A percentile compares a stretch with the other conserved stretches of the same genome.
Conservation (phyloP, 2,329 filamentous ascomycete species). For the Trichophaea hybrida region DNA sequence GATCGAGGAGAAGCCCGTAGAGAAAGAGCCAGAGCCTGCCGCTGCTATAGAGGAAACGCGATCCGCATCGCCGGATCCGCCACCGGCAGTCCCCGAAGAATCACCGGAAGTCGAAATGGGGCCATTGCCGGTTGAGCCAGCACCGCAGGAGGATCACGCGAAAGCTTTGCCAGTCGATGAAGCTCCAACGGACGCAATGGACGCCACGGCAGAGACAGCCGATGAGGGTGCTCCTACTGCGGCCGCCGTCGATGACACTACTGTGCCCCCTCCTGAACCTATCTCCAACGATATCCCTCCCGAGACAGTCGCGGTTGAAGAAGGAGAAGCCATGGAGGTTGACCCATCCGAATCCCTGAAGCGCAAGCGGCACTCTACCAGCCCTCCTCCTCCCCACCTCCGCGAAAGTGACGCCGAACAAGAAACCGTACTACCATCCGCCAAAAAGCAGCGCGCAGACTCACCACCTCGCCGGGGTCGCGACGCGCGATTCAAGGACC, state of each 20-base stretch:
- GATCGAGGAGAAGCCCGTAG: not conserved
- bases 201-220: not conserved
- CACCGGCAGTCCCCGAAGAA: not conserved
- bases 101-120: conserved; percentile 14
- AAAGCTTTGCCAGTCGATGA: not conserved
- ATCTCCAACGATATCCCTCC: not conserved
- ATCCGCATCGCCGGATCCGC: not conserved
- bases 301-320: not conserved
- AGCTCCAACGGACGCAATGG: not conserved
- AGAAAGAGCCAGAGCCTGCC: not conserved
- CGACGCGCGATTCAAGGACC: conserved; percentile 38
- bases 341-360: conserved; percentile 16
- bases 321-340: conserved; percentile 2
- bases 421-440: conserved; percentile 41
- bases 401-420: conserved; percentile 26
- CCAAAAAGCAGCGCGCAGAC: conserved; percentile 46
- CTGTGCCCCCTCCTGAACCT: not conserved
- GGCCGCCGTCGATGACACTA: not conserved
- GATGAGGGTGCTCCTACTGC: conserved; percentile 5
- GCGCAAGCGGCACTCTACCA: conserved; percentile 19
- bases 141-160: not conserved
- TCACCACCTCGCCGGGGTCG: conserved; percentile 16
- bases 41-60: not conserved
- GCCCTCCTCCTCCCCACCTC: conserved; percentile 10
- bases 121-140: conserved; percentile 6